Percentiles rank a stretch among this genome's conserved stretches.
These are phyloP conservation scores for Angophora floribunda DNA, from an alignment of 345 rosid genomes.

Conservation along the genomic window DNA sequence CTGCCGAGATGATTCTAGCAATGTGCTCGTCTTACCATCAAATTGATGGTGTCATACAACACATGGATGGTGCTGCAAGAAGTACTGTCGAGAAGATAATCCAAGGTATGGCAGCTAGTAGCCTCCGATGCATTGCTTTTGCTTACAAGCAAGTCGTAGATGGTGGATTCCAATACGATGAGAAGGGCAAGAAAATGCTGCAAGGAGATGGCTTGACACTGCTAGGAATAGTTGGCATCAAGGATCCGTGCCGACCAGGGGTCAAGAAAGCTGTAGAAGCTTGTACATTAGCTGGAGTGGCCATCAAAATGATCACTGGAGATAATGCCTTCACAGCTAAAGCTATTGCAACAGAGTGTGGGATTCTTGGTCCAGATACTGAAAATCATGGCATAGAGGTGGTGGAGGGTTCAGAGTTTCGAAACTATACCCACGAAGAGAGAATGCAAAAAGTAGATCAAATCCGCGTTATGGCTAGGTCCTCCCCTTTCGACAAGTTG, in stretches of 20 bases:
- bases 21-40: constrained; percentile 55
- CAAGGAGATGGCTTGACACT: constrained; percentile 34
- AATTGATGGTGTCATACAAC: constrained; percentile 23
- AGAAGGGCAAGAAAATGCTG: constrained; percentile 9
- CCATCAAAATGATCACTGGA: constrained; percentile 74
- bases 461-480: constrained; percentile 78
- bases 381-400: constrained; percentile 19
- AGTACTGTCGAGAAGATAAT: constrained; percentile 30
- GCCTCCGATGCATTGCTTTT: constrained; percentile 71
- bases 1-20: constrained; percentile 65
- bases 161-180: neutral
- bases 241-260: constrained; percentile 68
- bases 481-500: constrained; percentile 66
- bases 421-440: constrained; percentile 30
- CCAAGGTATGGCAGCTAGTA: constrained; percentile 54
- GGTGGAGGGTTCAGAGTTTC: constrained; percentile 53
- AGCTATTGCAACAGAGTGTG: constrained; percentile 74
- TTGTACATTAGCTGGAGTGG: constrained; percentile 58
- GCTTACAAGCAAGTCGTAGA: constrained; percentile 32
- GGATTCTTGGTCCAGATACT: constrained; percentile 26
- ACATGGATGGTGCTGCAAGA: constrained; percentile 18
- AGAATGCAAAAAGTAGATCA: constrained; percentile 35
- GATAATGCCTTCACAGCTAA: constrained; percentile 68
- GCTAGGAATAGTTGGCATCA: constrained; percentile 63
- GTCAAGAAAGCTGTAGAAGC: constrained; percentile 53